These are phyloP conservation scores for Eutypa lata DNA, from an alignment of 2,329 filamentous ascomycete species.

Conservation along the genomic window DNA sequence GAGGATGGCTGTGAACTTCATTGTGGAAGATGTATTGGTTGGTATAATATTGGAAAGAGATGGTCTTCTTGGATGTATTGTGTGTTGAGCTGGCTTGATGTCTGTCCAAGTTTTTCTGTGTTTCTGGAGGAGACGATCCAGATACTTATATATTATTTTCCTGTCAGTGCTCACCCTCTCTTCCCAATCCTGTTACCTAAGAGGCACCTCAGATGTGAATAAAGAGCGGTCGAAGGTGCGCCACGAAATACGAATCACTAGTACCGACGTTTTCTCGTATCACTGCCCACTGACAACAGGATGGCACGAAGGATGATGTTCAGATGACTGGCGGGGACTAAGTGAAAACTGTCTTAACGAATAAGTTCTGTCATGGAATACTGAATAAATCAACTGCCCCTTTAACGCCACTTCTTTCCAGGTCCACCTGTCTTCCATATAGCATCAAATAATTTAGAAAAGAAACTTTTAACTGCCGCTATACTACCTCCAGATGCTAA, in stretches of 20 bases:
- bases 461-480: too few species aligned
- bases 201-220: background rate
- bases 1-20: conserved; percentile 11
- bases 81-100: background rate
- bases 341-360: too few species aligned
- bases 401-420: too few species aligned
- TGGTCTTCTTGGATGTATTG: background rate
- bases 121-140: background rate
- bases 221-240: background rate
- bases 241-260: background rate
- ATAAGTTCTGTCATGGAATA: too few species aligned
- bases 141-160: background rate
- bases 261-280: background rate
- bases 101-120: background rate
- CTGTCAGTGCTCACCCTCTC: too few species aligned
- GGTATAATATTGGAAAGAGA: background rate
- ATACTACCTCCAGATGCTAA: too few species aligned
- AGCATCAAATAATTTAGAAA: too few species aligned
- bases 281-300: background rate
- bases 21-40: conserved; percentile 5
- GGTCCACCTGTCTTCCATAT: too few species aligned
- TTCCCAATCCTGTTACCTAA: background rate
- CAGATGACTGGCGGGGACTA: too few species aligned
- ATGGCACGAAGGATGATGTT: too few species aligned
- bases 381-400: too few species aligned